Evolutionary conservation across 2,329 filamentous ascomycete species (phyloP).

Genomic region (Penicillium sp.): DNA sequence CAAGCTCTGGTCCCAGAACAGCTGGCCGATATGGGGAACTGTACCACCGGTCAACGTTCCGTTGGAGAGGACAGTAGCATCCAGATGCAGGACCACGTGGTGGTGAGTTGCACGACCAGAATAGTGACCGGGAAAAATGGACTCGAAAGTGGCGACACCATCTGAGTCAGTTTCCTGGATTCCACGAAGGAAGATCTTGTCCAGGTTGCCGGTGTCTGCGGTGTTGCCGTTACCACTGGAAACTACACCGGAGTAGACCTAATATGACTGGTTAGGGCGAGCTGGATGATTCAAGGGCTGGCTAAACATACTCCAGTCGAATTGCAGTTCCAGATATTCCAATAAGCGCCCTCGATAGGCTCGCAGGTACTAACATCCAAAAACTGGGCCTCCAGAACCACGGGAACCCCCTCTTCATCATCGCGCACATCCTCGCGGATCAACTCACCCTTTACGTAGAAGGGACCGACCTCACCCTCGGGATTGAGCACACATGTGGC

Average conservation of each 20-base stretch:
- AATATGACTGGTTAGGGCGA: background rate
- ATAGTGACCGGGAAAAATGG: conserved; percentile 49
- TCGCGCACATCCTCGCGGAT: conserved; percentile 40
- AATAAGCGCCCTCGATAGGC: conserved; percentile 33
- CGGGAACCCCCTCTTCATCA: conserved; percentile 34
- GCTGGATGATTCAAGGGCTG: background rate
- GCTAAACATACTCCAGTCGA: conserved; percentile 32
- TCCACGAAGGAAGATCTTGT: conserved; percentile 46
- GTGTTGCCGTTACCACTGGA: conserved; percentile 30
- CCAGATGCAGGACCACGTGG: conserved; percentile 30
- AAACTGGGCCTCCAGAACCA: conserved; percentile 42
- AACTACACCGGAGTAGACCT: conserved; percentile 38
- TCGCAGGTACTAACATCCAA: conserved; percentile 25
- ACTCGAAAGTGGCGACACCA: conserved; percentile 43
- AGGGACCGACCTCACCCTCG: conserved; percentile 50
- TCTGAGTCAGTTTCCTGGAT: conserved; percentile 43
- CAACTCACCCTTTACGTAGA: conserved; percentile 45
- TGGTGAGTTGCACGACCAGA: conserved; percentile 33
- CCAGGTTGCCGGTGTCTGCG: conserved; percentile 29
- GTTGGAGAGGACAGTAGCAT: conserved; percentile 38
- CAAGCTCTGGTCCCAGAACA: conserved; percentile 61
- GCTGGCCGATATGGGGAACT: conserved; percentile 60
- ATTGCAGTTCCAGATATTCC: conserved; percentile 48
- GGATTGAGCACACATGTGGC: conserved; percentile 48
- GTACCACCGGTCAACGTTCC: conserved; percentile 40